Percentiles rank a stretch among this genome's conserved stretches.
Conservation (phyloP, 768 basidiomycete genomes). For the Macrolepiota fuliginosa region DNA sequence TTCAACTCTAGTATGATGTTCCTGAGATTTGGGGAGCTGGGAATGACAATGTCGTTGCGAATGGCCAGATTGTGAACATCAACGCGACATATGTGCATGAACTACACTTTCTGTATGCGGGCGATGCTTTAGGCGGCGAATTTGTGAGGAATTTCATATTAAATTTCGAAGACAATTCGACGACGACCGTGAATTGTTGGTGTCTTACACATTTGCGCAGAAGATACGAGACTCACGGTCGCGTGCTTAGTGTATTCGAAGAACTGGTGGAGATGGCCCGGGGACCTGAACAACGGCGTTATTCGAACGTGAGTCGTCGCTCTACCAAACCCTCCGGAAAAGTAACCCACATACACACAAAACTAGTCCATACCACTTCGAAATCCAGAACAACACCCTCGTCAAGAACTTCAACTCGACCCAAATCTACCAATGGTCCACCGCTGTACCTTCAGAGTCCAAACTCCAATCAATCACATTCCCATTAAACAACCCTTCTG, state of each 20-base stretch:
- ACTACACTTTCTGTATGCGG: conserved; percentile 47
- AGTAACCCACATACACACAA: background rate
- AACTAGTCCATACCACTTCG: conserved; percentile 44
- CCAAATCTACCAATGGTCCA: conserved; percentile 44
- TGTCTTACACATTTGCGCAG: conserved; percentile 11
- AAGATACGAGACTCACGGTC: background rate
- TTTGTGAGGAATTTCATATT: conserved; percentile 32
- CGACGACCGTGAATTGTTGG: conserved; percentile 31
- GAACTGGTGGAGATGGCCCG: conserved; percentile 41
- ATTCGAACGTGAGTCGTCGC: conserved; percentile 37
- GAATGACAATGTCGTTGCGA: conserved; percentile 43
- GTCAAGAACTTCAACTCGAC: conserved; percentile 38
- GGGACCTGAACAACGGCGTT: conserved; percentile 36
- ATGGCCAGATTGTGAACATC: conserved; percentile 37
- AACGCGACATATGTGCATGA: conserved; percentile 39
- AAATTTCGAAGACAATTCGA: conserved; percentile 34
- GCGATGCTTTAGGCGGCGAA: conserved; percentile 35
- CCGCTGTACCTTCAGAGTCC: conserved; percentile 37
- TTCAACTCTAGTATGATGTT: conserved; percentile 35
- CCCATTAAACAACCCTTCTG: conserved; percentile 26
- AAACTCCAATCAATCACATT: conserved; percentile 42
- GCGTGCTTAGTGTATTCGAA: conserved; percentile 35
- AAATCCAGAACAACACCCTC: conserved; percentile 22
- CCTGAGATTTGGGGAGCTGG: conserved; percentile 37
- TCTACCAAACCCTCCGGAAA: background rate